phyloP scores from a whole-genome alignment of 441 rosid genomes.

The Isatis lusitanica region DNA sequence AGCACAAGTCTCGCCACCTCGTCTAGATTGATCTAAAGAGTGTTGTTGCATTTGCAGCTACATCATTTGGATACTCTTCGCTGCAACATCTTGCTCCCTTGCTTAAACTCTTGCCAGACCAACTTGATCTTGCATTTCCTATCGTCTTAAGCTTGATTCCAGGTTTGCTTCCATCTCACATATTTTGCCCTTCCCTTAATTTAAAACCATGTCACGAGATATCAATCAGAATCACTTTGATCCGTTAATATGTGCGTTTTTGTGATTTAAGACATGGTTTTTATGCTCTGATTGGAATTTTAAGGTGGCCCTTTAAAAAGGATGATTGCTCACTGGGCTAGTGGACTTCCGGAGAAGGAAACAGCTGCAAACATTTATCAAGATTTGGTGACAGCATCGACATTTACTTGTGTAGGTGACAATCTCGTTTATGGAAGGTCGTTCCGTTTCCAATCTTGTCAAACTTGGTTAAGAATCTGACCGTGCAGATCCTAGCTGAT shows the following conservation, averaged over 20 bases:
- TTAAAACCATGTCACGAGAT: not conserved
- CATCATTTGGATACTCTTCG: slow-evolving; percentile 65
- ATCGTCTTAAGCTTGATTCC: slow-evolving; percentile 24
- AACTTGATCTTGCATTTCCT: slow-evolving; percentile 44
- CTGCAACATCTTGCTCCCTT: slow-evolving; percentile 55
- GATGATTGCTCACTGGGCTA: slow-evolving; percentile 36
- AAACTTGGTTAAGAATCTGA: slow-evolving; percentile 30
- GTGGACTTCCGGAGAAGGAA: slow-evolving; percentile 36
- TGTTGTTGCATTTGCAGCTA: slow-evolving; percentile 54
- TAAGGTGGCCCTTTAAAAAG: slow-evolving; percentile 39
- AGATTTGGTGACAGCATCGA: slow-evolving; percentile 36
- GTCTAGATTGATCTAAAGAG: slow-evolving; percentile 1
- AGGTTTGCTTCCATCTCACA: slow-evolving; percentile 21
- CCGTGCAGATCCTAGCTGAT: slow-evolving; percentile 57
- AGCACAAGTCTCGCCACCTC: slow-evolving; percentile 12
- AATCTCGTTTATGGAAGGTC: not conserved
- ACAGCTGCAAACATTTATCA: slow-evolving; percentile 38
- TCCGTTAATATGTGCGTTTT: slow-evolving; percentile 16
- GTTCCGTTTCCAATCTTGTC: slow-evolving; percentile 12
- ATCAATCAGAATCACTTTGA: slow-evolving; percentile 2
- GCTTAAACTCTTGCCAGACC: slow-evolving; percentile 55
- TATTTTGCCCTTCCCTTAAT: slow-evolving; percentile 12
- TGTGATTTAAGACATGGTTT: slow-evolving; percentile 18
- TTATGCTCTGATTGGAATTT: slow-evolving; percentile 18
- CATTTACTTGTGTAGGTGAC: slow-evolving; percentile 32